Conservation (phyloP, 2,329 filamentous ascomycete genomes). For the Cercospora zeina region DNA sequence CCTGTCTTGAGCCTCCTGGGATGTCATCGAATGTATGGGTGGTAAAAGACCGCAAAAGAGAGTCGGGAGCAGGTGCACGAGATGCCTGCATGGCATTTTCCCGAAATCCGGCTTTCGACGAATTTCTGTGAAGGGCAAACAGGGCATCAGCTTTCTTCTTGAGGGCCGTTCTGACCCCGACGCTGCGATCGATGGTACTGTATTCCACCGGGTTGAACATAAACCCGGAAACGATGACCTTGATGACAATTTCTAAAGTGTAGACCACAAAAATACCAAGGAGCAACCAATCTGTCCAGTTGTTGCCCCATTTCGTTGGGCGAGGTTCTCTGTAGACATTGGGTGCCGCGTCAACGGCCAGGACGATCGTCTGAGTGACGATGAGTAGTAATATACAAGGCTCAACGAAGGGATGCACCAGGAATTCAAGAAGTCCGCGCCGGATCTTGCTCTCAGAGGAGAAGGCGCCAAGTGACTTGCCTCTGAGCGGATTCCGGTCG, state of each 20-base stretch:
- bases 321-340: conserved; percentile 66
- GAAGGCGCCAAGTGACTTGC: conserved; percentile 83
- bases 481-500: conserved; percentile 74
- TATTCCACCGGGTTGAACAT: conserved; percentile 88
- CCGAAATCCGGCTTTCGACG: conserved; percentile 56
- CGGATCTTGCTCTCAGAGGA: conserved; percentile 74
- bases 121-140: conserved; percentile 77
- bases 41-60: conserved; percentile 41
- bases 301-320: conserved; percentile 64
- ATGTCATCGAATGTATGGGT: conserved; percentile 45
- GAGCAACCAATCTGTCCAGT: conserved; percentile 74
- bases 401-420: conserved; percentile 85
- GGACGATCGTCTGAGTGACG: conserved; percentile 80
- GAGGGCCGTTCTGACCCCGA: conserved; percentile 72
- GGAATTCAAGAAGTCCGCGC: conserved; percentile 72
- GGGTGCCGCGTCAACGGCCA: conserved; percentile 71
- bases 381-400: conserved; percentile 85
- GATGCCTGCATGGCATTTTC: conserved; percentile 32
- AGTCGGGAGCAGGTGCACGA: conserved; percentile 33
- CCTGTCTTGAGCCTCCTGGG: conserved; percentile 67
- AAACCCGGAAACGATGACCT: conserved; percentile 90
- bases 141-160: conserved; percentile 73
- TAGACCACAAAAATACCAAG: conserved; percentile 85
- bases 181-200: conserved; percentile 79
- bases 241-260: conserved; percentile 77